phyloP scores from a whole-genome alignment of 2,329 filamentous ascomycete species.

The Penicillium sclerotiorum region DNA sequence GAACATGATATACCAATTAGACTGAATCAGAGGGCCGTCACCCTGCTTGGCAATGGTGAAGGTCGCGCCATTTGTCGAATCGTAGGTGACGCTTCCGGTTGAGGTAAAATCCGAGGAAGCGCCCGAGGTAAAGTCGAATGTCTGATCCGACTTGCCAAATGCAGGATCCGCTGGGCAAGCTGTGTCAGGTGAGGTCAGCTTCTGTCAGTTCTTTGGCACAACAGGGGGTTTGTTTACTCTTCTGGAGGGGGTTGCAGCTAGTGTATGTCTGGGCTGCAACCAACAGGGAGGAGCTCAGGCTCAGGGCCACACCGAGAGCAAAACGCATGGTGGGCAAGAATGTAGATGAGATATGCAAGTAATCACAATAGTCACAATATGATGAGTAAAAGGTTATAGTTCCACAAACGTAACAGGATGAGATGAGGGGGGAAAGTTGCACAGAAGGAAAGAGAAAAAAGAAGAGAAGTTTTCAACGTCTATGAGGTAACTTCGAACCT shows the following conservation, averaged over 20 bases:
- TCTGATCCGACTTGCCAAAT: constrained; percentile 73
- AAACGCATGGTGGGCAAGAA: constrained; percentile 36
- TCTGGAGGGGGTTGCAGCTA: constrained; percentile 45
- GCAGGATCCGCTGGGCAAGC: constrained; percentile 76
- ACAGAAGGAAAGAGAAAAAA: constrained; percentile 5
- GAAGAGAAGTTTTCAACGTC: constrained; percentile 7
- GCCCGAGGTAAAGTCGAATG: constrained; percentile 80
- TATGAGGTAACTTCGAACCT: constrained; percentile 10
- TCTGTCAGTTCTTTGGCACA: constrained; percentile 14
- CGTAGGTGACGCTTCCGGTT: constrained; percentile 71
- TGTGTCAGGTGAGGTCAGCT: constrained; percentile 25
- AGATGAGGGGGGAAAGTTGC: background rate
- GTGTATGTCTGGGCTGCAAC: constrained; percentile 48
- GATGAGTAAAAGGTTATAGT: background rate
- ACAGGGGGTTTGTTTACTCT: constrained; percentile 28
- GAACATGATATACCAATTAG: constrained; percentile 99
- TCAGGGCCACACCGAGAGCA: constrained; percentile 27
- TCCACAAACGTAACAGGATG: no score
- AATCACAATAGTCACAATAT: constrained; percentile 1
- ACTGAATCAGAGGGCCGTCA: constrained; percentile 82
- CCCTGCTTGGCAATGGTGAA: constrained; percentile 79
- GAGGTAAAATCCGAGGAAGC: constrained; percentile 76
- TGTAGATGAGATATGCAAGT: constrained; percentile 1
- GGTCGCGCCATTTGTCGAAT: constrained; percentile 68
- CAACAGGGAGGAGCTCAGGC: constrained; percentile 31